A percentile compares a stretch with the other conserved stretches of the same genome.
Evolutionary conservation across 2,329 filamentous ascomycete genomes (phyloP).

Genomic region (Macroventuria anomochaeta): DNA sequence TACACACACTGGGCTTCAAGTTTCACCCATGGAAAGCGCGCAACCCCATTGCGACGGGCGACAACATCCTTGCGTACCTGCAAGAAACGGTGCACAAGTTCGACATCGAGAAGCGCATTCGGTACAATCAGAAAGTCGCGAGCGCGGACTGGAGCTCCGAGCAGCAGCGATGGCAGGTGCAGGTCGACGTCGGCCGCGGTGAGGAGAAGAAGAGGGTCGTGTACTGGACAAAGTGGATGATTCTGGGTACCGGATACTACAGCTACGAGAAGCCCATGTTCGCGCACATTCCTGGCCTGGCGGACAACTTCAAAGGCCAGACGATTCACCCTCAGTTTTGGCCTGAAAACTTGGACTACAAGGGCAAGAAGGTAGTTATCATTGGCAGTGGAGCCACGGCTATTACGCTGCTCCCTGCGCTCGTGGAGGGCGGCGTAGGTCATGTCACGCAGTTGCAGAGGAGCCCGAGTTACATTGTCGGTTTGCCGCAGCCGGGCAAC

Average conservation of each 20-base stretch:
- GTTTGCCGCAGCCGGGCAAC: conserved; percentile 55
- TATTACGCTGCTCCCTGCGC: conserved; percentile 74
- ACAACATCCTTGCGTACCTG: conserved; percentile 54
- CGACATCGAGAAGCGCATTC: conserved; percentile 56
- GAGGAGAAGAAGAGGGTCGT: conserved; percentile 46
- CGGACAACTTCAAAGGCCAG: conserved; percentile 66
- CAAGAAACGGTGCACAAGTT: conserved; percentile 52
- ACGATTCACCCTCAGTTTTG: conserved; percentile 77
- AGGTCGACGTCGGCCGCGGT: conserved; percentile 22
- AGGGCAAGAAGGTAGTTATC: conserved; percentile 71
- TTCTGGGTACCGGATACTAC: conserved; percentile 74
- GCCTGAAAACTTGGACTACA: conserved; percentile 71
- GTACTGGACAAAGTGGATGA: conserved; percentile 58
- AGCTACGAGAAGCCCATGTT: conserved; percentile 70
- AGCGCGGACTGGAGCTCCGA: conserved; percentile 54
- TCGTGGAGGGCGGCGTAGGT: conserved; percentile 67
- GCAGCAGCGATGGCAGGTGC: conserved; percentile 56
- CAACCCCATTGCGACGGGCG: conserved; percentile 55
- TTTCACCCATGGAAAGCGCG: conserved; percentile 71
- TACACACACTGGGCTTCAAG: conserved; percentile 64
- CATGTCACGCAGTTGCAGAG: conserved; percentile 82
- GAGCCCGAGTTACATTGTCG: conserved; percentile 68
- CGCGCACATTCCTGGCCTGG: conserved; percentile 68
- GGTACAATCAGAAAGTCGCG: conserved; percentile 52
- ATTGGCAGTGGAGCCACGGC: conserved; percentile 82